Conservation (phyloP, 2,329 filamentous ascomycete genomes). For the Magnaporthiopsis incrustans region DNA sequence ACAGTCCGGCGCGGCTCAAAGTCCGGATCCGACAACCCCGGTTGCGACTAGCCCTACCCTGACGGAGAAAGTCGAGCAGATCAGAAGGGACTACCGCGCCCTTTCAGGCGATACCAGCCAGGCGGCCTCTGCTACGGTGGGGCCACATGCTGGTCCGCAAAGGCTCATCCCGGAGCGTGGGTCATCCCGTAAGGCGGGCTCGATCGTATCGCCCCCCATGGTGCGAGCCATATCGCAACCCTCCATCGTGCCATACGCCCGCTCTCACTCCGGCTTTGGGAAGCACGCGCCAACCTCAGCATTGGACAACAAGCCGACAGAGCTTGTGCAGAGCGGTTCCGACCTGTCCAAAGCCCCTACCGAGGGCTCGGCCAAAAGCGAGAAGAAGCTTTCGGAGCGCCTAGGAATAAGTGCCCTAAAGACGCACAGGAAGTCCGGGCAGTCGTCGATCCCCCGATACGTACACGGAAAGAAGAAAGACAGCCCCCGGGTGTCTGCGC, state of each 20-base stretch:
- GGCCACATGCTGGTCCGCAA: constrained; percentile 15
- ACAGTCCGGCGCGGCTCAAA: not conserved
- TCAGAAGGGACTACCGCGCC: constrained; percentile 41
- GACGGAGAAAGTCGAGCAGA: constrained; percentile 40
- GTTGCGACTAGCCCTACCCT: constrained; percentile 16
- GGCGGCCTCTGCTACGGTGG: constrained; percentile 13
- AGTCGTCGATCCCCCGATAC: constrained; percentile 85
- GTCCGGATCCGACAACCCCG: not conserved
- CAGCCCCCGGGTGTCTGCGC: constrained; percentile 74
- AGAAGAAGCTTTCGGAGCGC: constrained; percentile 72
- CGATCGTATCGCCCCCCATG: constrained; percentile 43
- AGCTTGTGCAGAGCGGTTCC: not conserved
- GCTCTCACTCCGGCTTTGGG: constrained; percentile 32
- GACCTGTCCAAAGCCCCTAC: constrained; percentile 9
- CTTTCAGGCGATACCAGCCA: constrained; percentile 22
- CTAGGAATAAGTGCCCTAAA: constrained; percentile 61
- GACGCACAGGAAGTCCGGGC: constrained; percentile 40
- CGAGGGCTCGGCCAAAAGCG: constrained; percentile 40
- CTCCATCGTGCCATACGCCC: constrained; percentile 32
- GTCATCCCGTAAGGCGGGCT: constrained; percentile 35
- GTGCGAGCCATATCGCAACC: constrained; percentile 46
- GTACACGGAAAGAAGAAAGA: constrained; percentile 66
- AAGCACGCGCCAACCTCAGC: not conserved
- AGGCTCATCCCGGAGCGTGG: constrained; percentile 17
- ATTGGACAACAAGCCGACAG: not conserved